Evolutionary conservation across 805 yeast genomes (phyloP).

Genomic region (Cyberlindnera nakhonratchasimensis): DNA sequence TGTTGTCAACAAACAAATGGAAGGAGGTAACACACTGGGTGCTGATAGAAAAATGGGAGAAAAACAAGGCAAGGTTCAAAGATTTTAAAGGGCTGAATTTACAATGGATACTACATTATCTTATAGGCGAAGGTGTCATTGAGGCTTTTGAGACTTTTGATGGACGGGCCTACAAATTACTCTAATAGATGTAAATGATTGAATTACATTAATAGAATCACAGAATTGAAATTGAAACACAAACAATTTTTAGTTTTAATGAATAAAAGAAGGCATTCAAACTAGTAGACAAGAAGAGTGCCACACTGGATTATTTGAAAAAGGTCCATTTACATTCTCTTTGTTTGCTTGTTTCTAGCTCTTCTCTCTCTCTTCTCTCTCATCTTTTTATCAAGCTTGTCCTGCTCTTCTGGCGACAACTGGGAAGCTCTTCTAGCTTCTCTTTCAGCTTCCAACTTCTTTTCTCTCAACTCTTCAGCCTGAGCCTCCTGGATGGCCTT

Average conservation of each 20-base stretch:
- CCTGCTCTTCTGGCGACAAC: constrained; percentile 73
- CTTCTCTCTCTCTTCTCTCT: constrained; percentile 80
- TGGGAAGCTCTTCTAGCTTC: constrained; percentile 57
- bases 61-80: constrained; percentile 39
- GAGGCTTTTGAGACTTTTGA: constrained; percentile 53
- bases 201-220: no score
- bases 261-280: neutral
- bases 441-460: constrained; percentile 66
- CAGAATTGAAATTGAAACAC: neutral
- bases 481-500: constrained; percentile 63
- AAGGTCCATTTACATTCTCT: constrained; percentile 18
- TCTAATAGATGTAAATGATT: constrained; percentile 3
- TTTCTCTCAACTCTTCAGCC: constrained; percentile 65
- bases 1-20: constrained; percentile 35
- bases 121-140: constrained; percentile 48
- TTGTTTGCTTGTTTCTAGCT: constrained; percentile 46
- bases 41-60: constrained; percentile 44
- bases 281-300: no score
- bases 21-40: constrained; percentile 43
- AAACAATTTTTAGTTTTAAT: neutral
- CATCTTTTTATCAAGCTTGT: constrained; percentile 73
- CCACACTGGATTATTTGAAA: neutral
- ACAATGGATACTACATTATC: constrained; percentile 47
- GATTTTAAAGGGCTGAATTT: constrained; percentile 51
- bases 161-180: constrained; percentile 29